Evolutionary conservation across 352 stramenopile genomes (phyloP).

Genomic region (Globisporangium takayamanum): DNA sequence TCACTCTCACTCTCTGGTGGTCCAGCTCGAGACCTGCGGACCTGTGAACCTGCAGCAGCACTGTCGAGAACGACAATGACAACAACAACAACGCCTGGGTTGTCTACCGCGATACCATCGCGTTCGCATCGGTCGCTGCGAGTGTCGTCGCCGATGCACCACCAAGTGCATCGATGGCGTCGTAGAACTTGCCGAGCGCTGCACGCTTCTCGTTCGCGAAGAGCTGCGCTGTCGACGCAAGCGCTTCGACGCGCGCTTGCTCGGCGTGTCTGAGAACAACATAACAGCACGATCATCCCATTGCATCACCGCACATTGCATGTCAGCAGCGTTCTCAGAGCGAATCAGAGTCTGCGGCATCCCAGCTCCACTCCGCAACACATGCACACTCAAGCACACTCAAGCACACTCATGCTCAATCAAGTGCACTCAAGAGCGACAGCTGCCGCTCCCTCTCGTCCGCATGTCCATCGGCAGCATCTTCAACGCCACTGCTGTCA

Average conservation of each 20-base stretch:
- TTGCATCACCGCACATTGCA: background rate
- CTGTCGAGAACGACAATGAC: too few relatives aligned
- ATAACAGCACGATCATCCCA: background rate
- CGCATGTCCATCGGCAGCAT: too few relatives aligned
- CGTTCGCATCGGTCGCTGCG: too few relatives aligned
- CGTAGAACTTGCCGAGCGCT: slow-evolving; percentile 15
- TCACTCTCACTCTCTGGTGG: too few relatives aligned
- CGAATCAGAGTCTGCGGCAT: too few relatives aligned
- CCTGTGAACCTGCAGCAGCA: too few relatives aligned
- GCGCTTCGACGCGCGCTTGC: slow-evolving; percentile 11
- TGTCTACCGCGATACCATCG: too few relatives aligned
- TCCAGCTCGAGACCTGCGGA: too few relatives aligned
- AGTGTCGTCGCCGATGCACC: background rate
- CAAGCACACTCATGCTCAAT: background rate
- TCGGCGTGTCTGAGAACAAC: slow-evolving; percentile 15
- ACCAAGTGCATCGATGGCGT: slow-evolving; percentile 11
- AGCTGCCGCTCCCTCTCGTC: too few relatives aligned
- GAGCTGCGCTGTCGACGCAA: slow-evolving; percentile 18
- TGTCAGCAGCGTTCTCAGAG: background rate
- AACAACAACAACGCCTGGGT: too few relatives aligned
- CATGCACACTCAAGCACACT: background rate
- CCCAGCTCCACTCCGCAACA: background rate
- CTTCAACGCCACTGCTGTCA: background rate
- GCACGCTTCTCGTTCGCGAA: slow-evolving; percentile 26
- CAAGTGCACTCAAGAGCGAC: too few relatives aligned